Conservation (phyloP, 2,329 filamentous ascomycete genomes). For the Diaporthe nobilis region DNA sequence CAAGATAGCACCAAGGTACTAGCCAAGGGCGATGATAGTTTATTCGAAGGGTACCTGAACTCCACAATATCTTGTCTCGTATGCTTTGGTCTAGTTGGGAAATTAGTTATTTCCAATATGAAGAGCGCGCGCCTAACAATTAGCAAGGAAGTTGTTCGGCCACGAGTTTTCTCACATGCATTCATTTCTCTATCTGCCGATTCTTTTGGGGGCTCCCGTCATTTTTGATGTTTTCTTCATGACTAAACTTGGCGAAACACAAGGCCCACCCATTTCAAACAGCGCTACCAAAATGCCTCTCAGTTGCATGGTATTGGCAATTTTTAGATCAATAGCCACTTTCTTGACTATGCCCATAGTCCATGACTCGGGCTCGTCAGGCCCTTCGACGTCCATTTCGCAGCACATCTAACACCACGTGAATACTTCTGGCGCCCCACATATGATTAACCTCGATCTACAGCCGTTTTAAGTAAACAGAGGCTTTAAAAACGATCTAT, state of each 20-base stretch:
- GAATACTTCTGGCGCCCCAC: neutral
- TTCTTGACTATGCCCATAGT: neutral
- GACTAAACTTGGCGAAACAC: conserved; percentile 8
- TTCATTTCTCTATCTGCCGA: neutral
- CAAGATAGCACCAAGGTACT: neutral
- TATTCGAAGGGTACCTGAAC: conserved; percentile 17
- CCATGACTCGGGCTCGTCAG: neutral
- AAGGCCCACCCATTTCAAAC: conserved; percentile 17
- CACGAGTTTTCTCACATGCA: neutral
- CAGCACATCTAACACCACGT: neutral
- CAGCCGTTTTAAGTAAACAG: neutral
- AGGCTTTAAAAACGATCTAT: neutral
- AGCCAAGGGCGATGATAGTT: conserved; percentile 8
- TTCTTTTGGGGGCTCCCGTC: too few species aligned
- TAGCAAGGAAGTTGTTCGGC: neutral
- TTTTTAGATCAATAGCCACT: conserved; percentile 18
- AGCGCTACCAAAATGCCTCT: neutral
- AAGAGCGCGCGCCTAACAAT: conserved; percentile 1
- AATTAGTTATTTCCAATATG: neutral
- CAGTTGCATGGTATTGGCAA: neutral
- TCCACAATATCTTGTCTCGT: neutral
- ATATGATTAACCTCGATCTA: neutral
- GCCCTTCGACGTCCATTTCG: neutral
- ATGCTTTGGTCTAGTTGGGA: neutral
- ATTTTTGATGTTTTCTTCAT: neutral